Base-by-base conservation (phyloP, 2,329 filamentous ascomycete species). In the Leptographium galeiforme region DNA sequence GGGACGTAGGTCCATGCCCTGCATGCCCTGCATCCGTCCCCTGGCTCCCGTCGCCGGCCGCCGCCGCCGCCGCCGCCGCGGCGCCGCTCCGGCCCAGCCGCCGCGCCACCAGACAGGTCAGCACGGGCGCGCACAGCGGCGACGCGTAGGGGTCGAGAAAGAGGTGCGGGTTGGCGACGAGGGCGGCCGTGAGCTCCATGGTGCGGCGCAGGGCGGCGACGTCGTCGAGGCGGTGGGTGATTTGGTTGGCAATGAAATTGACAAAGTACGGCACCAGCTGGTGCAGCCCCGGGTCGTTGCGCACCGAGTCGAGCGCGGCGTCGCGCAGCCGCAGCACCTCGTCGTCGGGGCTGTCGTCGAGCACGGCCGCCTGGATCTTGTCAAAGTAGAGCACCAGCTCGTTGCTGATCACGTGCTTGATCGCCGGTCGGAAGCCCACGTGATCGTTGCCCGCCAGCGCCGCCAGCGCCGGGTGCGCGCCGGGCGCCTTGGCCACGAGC, bases 351-450 rank as follows among this genome's bases (percentile, higher is more conserved):
- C 82, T 84, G 60, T 94, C 88, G 67, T 97, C 89, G 56, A 96
- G 77, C 48, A 98, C 79, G 12, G 93, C 91, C 50, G 79, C 79
- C 66, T 89, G 90, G 55, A 97, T 89, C 68, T 95, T 95, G 65
- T 96, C 89, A 64, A 97, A 98, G 72, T 96, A 96, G 38, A 97
- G 80, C 58, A 95, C 89, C 25, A 97, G 81, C 70, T 98, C 93
- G 69, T 95, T 95, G 59, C 89, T 95, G 46, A 98, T 79, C 49
- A 96, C 86, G 65, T 98, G 93, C 70, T 97, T 97, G 59, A 98
- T 90, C 13, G 90, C 77, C 2, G 93, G 91, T 65, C 91, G 91
- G 69, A 95, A 84, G 44, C 83, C 77, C 53, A 90, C 77, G 60
- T 87, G 89, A 61, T 95, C 89, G 62, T 86, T 84, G 48, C 90